Base-by-base conservation (phyloP, 2,329 filamentous ascomycete genomes). In the Corniculantispora saksenae region DNA sequence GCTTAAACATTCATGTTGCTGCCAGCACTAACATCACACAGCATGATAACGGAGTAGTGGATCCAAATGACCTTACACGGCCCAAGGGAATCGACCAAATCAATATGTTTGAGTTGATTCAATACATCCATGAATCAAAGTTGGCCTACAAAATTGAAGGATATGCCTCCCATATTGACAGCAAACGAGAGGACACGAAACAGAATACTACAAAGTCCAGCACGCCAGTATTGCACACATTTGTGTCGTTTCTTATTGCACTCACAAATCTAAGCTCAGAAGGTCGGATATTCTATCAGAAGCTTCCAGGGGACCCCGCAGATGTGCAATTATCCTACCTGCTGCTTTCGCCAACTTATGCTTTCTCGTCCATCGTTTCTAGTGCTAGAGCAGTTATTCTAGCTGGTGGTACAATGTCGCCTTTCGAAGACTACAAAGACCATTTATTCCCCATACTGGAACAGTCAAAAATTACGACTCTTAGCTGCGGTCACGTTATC, bases 401-500 rank as follows among this genome's bases (percentile, higher is more conserved):
- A 3, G 95, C 94, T 0, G 95, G 95, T 65, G 95, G 95, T 25
- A 99, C 95, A 29, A 98, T 99, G 95, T 97, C 95, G 2, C 95
- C 95, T 0, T 97, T 98, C 81, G 86, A 90, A 27, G 95, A 98
- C 78, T 99, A 97, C 77, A 89, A 86, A 43, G 85, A 90, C 4
- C 92, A 97, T 71, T 83, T 99, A 0, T 95, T 99, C 67, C 91
- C 94, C 0, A 90, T 91, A 57, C 76, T 97, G 0, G 74, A 85
- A 0, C 70, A 83, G 0, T 77, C 81, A 0, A 87, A 87, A 64
- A 85, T 98, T 53, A 89, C 85, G 12, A 97, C 92, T 0, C 85
- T 97, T 35, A 97, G 93, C 69, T 99, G 94, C 74, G 94, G 93
- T 0, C 95, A 99, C 77, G 94, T 99, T 54, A 96, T 99, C 62